phyloP scores from a whole-genome alignment of 2,329 filamentous ascomycete genomes.

The Myriosclerotinia duriaeana region DNA sequence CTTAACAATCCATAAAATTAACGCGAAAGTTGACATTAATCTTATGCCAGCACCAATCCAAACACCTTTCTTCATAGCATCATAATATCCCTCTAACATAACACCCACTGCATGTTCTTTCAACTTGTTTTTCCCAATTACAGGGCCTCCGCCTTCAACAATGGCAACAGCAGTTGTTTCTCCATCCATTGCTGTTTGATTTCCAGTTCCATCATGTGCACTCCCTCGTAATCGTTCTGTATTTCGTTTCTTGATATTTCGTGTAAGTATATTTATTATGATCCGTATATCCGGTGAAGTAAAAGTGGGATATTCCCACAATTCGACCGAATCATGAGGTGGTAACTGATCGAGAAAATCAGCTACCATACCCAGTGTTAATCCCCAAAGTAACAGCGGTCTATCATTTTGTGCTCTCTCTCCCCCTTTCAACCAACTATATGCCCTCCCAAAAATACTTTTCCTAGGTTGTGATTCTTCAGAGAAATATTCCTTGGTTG shows the following conservation, averaged over 20 bases:
- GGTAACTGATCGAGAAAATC: constrained; percentile 68
- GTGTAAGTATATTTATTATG: constrained; percentile 59
- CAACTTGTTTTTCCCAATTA: constrained; percentile 29
- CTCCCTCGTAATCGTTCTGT: constrained; percentile 30
- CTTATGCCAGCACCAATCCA: constrained; percentile 35
- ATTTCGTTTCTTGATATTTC: constrained; percentile 55
- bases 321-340: constrained; percentile 57
- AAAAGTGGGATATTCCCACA: constrained; percentile 70
- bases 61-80: constrained; percentile 36
- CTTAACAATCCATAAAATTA: constrained; percentile 21
- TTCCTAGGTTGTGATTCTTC: constrained; percentile 21
- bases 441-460: constrained; percentile 25
- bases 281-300: constrained; percentile 60
- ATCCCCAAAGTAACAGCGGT: constrained; percentile 64
- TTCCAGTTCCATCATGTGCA: constrained; percentile 35
- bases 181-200: constrained; percentile 37
- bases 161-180: constrained; percentile 34
- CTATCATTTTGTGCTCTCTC: constrained; percentile 37
- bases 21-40: constrained; percentile 23
- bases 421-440: constrained; percentile 40
- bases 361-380: constrained; percentile 65
- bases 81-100: constrained; percentile 41
- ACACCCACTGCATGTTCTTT: constrained; percentile 36
- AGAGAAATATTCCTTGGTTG: constrained; percentile 50
- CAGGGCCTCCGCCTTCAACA: constrained; percentile 27